These are phyloP conservation scores for Beauveria asiatica DNA, from an alignment of 2,329 filamentous ascomycete genomes.

Conservation along the genomic window DNA sequence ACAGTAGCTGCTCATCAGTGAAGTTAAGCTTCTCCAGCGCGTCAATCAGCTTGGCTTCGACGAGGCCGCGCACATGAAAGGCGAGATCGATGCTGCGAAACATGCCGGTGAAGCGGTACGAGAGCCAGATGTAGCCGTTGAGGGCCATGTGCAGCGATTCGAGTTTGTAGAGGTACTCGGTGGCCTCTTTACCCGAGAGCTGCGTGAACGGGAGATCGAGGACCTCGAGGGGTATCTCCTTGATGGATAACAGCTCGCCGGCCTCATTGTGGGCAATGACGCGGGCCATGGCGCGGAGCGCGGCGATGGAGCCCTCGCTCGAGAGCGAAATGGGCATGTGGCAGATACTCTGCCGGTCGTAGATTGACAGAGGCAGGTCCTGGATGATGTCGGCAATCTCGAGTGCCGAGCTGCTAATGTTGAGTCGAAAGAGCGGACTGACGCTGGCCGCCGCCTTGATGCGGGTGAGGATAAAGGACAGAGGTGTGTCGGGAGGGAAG, in stretches of 20 bases:
- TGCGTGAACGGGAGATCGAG: conserved; percentile 54
- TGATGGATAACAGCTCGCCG: conserved; percentile 64
- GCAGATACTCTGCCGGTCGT: conserved; percentile 69
- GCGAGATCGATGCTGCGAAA: conserved; percentile 70
- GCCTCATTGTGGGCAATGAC: conserved; percentile 60
- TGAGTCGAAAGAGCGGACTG: conserved; percentile 59
- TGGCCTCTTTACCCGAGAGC: conserved; percentile 25
- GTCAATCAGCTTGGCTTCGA: conserved; percentile 62
- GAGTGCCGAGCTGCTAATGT: conserved; percentile 49
- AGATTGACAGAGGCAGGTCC: conserved; percentile 56
- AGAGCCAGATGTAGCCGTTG: conserved; percentile 86
- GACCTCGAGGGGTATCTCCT: conserved; percentile 60
- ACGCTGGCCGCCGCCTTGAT: conserved; percentile 61
- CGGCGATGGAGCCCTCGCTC: conserved; percentile 34
- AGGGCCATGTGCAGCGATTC: conserved; percentile 76
- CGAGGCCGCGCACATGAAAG: conserved; percentile 67
- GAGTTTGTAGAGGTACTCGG: conserved; percentile 56
- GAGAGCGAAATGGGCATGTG: conserved; percentile 57
- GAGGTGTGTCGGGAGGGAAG: conserved; percentile 71
- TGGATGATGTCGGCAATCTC: conserved; percentile 69
- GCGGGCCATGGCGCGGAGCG: conserved; percentile 56
- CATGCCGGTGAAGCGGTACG: conserved; percentile 75
- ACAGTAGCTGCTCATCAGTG: conserved; percentile 26
- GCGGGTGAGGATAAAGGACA: conserved; percentile 73
- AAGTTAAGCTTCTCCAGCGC: conserved; percentile 42